Conservation (phyloP, 768 basidiomycete species). For the Boletellus emodensis region DNA sequence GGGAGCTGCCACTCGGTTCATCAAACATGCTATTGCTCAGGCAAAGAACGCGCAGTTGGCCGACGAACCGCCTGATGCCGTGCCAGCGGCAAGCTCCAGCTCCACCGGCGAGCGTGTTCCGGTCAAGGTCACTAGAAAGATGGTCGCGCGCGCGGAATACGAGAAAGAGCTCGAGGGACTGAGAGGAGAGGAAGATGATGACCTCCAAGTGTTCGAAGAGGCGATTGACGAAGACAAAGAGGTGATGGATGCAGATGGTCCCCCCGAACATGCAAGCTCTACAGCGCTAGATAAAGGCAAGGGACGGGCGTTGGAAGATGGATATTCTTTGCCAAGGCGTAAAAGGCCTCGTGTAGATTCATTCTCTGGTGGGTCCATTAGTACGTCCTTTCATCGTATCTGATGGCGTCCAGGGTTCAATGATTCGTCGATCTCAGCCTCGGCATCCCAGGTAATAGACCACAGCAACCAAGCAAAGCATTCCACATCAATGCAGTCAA, state of each 20-base stretch:
- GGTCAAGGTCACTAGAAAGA: slow-evolving; percentile 64
- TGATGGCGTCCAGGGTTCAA: slow-evolving; percentile 30
- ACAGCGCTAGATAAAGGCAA: slow-evolving; percentile 32
- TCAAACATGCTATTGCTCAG: slow-evolving; percentile 76
- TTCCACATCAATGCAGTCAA: neutral
- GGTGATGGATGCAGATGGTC: slow-evolving; percentile 5
- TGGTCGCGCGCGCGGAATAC: slow-evolving; percentile 65
- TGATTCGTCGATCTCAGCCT: slow-evolving; percentile 10
- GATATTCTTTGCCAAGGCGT: slow-evolving; percentile 35
- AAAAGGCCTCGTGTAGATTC: slow-evolving; percentile 57
- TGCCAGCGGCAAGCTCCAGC: slow-evolving; percentile 10
- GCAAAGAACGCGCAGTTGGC: slow-evolving; percentile 37
- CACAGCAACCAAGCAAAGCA: slow-evolving; percentile 11
- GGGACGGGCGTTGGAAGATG: slow-evolving; percentile 33
- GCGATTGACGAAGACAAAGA: slow-evolving; percentile 4
- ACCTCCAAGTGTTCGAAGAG: slow-evolving; percentile 34
- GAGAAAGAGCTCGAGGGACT: slow-evolving; percentile 49
- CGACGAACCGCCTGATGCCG: slow-evolving; percentile 26
- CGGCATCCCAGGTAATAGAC: neutral
- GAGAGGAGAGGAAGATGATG: slow-evolving; percentile 40
- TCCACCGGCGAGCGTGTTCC: slow-evolving; percentile 35
- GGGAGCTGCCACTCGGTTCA: slow-evolving; percentile 75
- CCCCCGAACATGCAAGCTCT: neutral
- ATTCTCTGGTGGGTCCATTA: slow-evolving; percentile 50
- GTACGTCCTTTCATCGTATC: neutral